A percentile compares a stretch with the other conserved stretches of the same genome.
phyloP scores from a whole-genome alignment of 768 basidiomycete species.

The Leucosporidium yakuticum region DNA sequence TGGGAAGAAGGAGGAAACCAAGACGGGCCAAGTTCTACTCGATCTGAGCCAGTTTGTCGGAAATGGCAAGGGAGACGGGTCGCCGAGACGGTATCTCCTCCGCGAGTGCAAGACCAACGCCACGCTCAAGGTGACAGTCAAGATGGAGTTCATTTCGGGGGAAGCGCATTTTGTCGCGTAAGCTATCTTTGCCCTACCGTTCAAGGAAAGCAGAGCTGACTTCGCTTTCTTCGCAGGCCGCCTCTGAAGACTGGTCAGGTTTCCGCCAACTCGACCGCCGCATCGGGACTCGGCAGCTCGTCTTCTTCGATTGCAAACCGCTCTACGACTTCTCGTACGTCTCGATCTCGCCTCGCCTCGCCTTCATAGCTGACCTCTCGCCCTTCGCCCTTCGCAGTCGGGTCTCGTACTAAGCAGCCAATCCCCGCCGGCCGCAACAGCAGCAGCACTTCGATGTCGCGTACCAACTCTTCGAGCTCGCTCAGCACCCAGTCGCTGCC shows the following conservation, averaged over 20 bases:
- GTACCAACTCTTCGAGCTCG: conserved; percentile 18
- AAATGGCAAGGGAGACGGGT: conserved; percentile 11
- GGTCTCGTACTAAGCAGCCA: background rate
- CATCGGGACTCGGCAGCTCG: conserved; percentile 2
- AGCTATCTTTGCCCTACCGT: background rate
- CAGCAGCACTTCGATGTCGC: background rate
- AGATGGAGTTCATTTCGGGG: conserved; percentile 36
- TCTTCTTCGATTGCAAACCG: conserved; percentile 8
- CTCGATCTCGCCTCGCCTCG: too few relatives aligned
- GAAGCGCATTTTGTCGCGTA: conserved; percentile 31
- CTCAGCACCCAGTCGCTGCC: background rate
- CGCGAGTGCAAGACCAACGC: conserved; percentile 37
- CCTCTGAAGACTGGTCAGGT: conserved; percentile 17
- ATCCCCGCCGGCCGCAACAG: background rate
- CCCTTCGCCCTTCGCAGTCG: background rate
- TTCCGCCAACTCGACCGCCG: background rate
- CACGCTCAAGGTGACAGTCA: conserved; percentile 35
- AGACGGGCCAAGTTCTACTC: conserved; percentile 34
- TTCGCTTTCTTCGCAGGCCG: background rate
- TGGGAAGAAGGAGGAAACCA: conserved; percentile 30
- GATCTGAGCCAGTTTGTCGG: conserved; percentile 36
- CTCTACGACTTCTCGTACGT: conserved; percentile 19
- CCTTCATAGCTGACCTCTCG: background rate
- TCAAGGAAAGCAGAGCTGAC: background rate
- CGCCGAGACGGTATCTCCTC: conserved; percentile 33